A percentile compares a stretch with the other conserved stretches of the same genome.
Evolutionary conservation across 2,329 filamentous ascomycete species (phyloP).

Genomic region (Chaetomium strumarium): DNA sequence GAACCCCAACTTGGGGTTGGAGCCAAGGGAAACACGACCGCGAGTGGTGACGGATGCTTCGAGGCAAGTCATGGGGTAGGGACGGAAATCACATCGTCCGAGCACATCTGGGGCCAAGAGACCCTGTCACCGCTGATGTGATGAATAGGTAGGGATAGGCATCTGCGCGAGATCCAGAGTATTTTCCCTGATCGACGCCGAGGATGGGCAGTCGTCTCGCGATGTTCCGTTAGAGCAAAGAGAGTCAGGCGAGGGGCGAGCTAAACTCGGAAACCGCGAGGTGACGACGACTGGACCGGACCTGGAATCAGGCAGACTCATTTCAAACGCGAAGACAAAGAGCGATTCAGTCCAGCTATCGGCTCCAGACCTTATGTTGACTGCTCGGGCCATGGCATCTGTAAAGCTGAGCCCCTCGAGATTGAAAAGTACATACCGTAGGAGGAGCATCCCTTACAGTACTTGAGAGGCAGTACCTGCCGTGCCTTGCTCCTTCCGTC

Average conservation of each 20-base stretch:
- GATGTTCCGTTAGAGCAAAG: slow-evolving; percentile 26
- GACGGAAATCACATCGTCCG: slow-evolving; percentile 12
- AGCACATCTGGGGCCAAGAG: neutral
- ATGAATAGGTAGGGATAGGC: neutral
- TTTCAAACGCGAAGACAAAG: too few species aligned
- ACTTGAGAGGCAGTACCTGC: too few species aligned
- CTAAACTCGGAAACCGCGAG: neutral
- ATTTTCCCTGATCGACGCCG: slow-evolving; percentile 28
- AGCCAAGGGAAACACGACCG: slow-evolving; percentile 20
- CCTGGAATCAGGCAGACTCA: too few species aligned
- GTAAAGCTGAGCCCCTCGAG: too few species aligned
- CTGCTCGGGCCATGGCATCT: too few species aligned
- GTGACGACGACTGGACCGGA: neutral
- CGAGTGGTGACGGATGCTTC: neutral
- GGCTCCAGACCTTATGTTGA: too few species aligned
- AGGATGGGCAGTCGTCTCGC: slow-evolving; percentile 26
- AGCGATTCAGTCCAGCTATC: too few species aligned
- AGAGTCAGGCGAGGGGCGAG: neutral
- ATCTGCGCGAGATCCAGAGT: neutral
- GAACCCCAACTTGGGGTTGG: slow-evolving; percentile 16
- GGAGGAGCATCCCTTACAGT: too few species aligned
- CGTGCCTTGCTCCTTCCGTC: too few species aligned
- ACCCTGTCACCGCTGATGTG: slow-evolving; percentile 1
- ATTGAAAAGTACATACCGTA: too few species aligned
- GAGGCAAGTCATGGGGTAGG: neutral